Base-by-base conservation (phyloP, 1,284 basidiomycete genomes). In the Boletus sp. region DNA sequence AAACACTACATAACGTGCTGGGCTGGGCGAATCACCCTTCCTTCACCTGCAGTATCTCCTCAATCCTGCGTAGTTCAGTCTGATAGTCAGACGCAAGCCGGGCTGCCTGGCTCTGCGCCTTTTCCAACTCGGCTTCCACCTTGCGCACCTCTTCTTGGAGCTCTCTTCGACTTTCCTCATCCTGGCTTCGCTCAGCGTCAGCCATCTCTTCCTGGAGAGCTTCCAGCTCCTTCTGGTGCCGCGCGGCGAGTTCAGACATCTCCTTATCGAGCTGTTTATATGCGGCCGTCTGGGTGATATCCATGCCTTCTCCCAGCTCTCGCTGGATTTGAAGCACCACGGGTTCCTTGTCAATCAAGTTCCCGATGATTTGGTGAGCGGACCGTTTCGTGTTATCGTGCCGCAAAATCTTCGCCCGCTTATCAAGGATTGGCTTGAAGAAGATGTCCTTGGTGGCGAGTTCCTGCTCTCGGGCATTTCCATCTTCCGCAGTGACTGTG, bases 281-380 rank as follows among this genome's bases (percentile, higher is more conserved):
- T 35, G 63, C 63, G 19, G 61, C 58, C 0, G 72, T 74, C 53
- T 73, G 59, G 25, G 62, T 62, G 36, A 73, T 66, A 36, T 66
- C 64, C 44, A 66, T 57, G 19, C 60, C 59, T 19, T 66, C 61
- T 16, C 69, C 72, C 9, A 75, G 50, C 46, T 75, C 73, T 4
- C 59, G 56, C 55, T 75, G 73, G 36, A 75, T 75, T 25, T 62
- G 66, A 17, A 75, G 63, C 0, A 66, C 51, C 5, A 66, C 49
- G 1, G 71, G 67, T 1, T 59, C 53, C 37, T 66, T 68, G 33
- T 55, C 51, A 30, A 69, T 48, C 10, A 75, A 51, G 27, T 57
- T 36, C 65, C 69, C 57, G 5, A 75, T 48, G 41, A 76, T 66
- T 0, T 37, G 54, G 40, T 66, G 60, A 36, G 68, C 66, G 3